A percentile compares a stretch with the other conserved stretches of the same genome.
Evolutionary conservation across 208 protist species (phyloP).

Genomic region (Leishmania gerbilli): DNA sequence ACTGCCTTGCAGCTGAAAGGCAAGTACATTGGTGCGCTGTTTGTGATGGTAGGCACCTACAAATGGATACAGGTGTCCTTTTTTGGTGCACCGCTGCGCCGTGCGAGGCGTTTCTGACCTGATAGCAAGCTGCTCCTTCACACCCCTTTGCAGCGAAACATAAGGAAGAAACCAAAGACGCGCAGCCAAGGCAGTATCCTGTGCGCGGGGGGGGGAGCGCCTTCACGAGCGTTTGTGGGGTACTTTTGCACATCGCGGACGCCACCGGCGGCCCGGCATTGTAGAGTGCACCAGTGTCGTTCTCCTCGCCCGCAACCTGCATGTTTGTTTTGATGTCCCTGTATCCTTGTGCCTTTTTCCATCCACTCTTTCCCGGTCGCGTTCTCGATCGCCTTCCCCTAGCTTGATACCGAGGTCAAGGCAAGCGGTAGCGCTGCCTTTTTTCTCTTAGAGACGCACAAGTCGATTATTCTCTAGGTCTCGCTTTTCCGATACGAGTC

Average conservation of each 20-base stretch:
- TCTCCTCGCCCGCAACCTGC: not conserved
- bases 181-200: not conserved
- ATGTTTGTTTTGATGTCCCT: not conserved
- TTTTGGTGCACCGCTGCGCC: slow-evolving; percentile 15
- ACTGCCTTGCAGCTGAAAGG: slow-evolving; percentile 33
- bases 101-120: slow-evolving; percentile 23
- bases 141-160: not conserved
- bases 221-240: not conserved
- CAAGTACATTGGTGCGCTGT: slow-evolving; percentile 50
- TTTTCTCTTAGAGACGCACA: not conserved
- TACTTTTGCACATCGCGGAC: not conserved
- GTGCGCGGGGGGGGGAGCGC: not conserved
- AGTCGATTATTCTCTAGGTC: not conserved
- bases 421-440: not conserved
- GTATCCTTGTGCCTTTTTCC: not conserved
- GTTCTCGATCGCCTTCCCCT: not conserved
- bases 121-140: not conserved
- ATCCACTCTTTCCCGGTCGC: not conserved
- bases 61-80: slow-evolving; percentile 44
- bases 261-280: not conserved
- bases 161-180: slow-evolving; percentile 6
- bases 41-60: slow-evolving; percentile 49
- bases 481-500: not conserved
- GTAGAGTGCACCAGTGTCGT: not conserved
- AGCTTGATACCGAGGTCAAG: slow-evolving; percentile 1